Percentiles rank a stretch among this genome's conserved stretches.
These are phyloP conservation scores for Pseudomonodictys pantanalensis DNA, from an alignment of 495 filamentous ascomycete genomes.

Conservation along the genomic window DNA sequence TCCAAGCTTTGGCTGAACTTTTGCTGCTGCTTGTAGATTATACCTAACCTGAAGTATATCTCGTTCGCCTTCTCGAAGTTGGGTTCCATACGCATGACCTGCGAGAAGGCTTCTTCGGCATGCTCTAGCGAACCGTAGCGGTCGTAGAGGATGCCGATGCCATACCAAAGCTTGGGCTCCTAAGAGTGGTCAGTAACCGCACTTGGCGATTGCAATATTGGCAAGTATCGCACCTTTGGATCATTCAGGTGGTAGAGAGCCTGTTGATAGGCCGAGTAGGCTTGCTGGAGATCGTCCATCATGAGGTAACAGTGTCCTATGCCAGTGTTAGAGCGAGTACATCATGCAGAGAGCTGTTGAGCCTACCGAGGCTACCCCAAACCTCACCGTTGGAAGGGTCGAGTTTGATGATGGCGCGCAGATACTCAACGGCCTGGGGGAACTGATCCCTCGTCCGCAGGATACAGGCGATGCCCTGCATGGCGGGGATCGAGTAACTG, in stretches of 20 bases:
- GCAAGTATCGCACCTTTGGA: constrained; percentile 68
- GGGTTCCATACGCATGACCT: constrained; percentile 98
- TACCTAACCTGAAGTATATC: constrained; percentile 96
- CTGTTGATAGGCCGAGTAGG: constrained; percentile 96
- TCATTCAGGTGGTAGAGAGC: constrained; percentile 90
- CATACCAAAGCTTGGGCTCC: constrained; percentile 99
- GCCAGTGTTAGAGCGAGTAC: constrained; percentile 10
- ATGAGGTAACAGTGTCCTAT: constrained; percentile 93
- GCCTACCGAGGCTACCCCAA: constrained; percentile 86
- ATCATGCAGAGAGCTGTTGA: background rate
- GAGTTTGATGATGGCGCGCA: constrained; percentile 86
- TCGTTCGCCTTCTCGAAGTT: constrained; percentile 99
- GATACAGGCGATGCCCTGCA: constrained; percentile 92
- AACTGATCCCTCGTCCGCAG: constrained; percentile 90
- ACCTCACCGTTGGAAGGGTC: constrained; percentile 88
- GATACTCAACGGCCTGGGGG: constrained; percentile 87
- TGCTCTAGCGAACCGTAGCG: constrained; percentile 96
- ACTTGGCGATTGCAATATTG: constrained; percentile 3
- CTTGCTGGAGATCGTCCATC: constrained; percentile 98
- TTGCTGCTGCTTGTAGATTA: constrained; percentile 98
- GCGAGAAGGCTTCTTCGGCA: constrained; percentile 96
- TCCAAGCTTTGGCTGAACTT: constrained; percentile 91
- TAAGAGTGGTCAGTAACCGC: constrained; percentile 41
- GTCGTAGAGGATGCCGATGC: constrained; percentile 97
- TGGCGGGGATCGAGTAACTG: constrained; percentile 82